Evolutionary conservation across 1,284 basidiomycete genomes (phyloP).

Genomic region (Malassezia pachydermatis): DNA sequence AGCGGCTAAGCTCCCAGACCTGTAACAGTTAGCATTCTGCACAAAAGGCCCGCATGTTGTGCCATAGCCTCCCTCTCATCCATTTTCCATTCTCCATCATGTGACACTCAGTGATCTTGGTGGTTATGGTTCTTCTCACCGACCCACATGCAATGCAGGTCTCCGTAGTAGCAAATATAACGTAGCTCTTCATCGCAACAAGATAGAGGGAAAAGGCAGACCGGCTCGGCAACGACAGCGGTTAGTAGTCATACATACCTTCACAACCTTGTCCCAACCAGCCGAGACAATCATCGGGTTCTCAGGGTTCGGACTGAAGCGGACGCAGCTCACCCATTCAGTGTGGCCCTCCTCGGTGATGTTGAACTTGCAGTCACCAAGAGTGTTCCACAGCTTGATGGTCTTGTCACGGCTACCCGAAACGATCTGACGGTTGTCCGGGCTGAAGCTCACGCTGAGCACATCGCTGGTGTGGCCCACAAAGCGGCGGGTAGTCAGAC

Average conservation of each 20-base stretch:
- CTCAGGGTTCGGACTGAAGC: constrained; percentile 95
- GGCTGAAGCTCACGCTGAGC: constrained; percentile 56
- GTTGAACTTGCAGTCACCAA: constrained; percentile 99
- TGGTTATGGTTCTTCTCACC: constrained; percentile 62
- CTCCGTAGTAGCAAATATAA: constrained; percentile 78
- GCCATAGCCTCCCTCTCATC: too few relatives aligned
- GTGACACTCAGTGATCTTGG: constrained; percentile 67
- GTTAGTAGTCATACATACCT: constrained; percentile 59
- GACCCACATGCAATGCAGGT: constrained; percentile 50
- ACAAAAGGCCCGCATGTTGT: too few relatives aligned
- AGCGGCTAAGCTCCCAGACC: constrained; percentile 99
- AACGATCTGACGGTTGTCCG: constrained; percentile 68
- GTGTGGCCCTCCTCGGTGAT: constrained; percentile 90
- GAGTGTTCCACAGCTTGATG: constrained; percentile 99
- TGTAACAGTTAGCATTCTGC: too few relatives aligned
- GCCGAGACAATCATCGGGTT: constrained; percentile 98
- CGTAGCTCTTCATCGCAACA: constrained; percentile 49
- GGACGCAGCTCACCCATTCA: constrained; percentile 86
- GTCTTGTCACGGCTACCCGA: constrained; percentile 88
- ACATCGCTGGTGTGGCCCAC: constrained; percentile 98
- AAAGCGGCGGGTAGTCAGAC: constrained; percentile 58
- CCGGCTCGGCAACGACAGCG: constrained; percentile 20
- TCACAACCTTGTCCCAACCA: constrained; percentile 99
- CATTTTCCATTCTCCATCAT: constrained; percentile 3
- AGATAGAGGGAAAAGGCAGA: neutral